Percentiles rank a stretch among this genome's conserved stretches.
Evolutionary conservation across 352 stramenopile genomes (phyloP).

Genomic region (Globisporangium emineosum): DNA sequence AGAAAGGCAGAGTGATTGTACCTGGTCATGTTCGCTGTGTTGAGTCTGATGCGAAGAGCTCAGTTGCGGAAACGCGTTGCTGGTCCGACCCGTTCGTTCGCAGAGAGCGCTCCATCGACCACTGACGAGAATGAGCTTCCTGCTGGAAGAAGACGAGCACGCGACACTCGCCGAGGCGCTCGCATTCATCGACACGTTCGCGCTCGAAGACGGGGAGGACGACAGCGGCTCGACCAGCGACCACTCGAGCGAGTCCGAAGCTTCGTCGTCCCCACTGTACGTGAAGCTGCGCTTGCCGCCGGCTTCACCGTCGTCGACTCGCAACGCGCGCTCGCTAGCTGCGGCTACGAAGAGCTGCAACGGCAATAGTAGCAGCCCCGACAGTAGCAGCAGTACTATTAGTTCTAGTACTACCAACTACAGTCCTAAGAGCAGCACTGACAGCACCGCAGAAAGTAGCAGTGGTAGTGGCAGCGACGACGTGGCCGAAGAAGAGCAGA

Average conservation of each 20-base stretch:
- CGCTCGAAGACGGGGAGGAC: constrained; percentile 1
- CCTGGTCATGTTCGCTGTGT: too few relatives aligned
- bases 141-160: constrained; percentile 10
- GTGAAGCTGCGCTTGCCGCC: constrained; percentile 4
- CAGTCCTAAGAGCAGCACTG: too few relatives aligned
- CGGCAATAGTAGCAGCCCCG: not conserved
- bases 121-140: constrained; percentile 8
- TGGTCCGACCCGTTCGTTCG: too few relatives aligned
- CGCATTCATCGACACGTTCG: constrained; percentile 16
- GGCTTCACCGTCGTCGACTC: not conserved
- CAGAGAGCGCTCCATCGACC: not conserved
- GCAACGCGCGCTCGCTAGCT: too few relatives aligned
- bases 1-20: too few relatives aligned
- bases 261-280: not conserved
- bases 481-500: not conserved
- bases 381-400: not conserved
- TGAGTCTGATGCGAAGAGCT: not conserved
- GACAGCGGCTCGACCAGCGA: not conserved
- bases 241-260: not conserved
- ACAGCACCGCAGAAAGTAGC: too few relatives aligned
- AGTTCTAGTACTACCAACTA: not conserved
- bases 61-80: not conserved
- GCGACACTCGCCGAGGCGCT: constrained; percentile 9
- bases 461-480: not conserved
- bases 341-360: not conserved